Evolutionary conservation across 2,329 filamentous ascomycete species (phyloP).

Genomic region (Ophiostoma quercus): DNA sequence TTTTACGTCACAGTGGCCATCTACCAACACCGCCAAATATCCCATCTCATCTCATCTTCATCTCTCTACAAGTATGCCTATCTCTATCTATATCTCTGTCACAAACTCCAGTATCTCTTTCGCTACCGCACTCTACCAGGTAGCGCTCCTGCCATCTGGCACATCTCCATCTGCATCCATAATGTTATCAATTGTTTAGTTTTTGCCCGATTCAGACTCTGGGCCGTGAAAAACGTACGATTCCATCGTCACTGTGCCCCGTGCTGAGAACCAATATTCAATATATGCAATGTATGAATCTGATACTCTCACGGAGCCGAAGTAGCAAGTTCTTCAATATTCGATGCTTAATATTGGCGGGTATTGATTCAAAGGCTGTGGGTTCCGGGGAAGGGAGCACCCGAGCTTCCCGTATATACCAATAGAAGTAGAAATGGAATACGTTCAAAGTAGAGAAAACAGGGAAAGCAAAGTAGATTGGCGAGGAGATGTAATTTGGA

Average conservation of each 20-base stretch:
- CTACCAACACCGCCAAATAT: neutral
- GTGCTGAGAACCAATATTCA: neutral
- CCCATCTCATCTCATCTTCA: neutral
- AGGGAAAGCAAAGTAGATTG: neutral
- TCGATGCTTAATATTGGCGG: no score
- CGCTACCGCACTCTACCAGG: neutral
- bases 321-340: neutral
- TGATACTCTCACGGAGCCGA: neutral
- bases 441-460: neutral
- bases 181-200: neutral
- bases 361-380: neutral
- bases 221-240: neutral
- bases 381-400: neutral
- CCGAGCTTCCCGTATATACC: constrained; percentile 1
- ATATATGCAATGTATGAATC: neutral
- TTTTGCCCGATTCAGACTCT: neutral
- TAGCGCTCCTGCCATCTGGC: neutral
- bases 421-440: neutral
- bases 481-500: neutral
- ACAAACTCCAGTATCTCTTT: neutral
- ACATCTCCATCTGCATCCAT: neutral
- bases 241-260: neutral
- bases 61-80: neutral
- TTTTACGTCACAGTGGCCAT: neutral
- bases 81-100: neutral